Conservation (phyloP, 768 basidiomycete species). For the Agaricus bisporus region DNA sequence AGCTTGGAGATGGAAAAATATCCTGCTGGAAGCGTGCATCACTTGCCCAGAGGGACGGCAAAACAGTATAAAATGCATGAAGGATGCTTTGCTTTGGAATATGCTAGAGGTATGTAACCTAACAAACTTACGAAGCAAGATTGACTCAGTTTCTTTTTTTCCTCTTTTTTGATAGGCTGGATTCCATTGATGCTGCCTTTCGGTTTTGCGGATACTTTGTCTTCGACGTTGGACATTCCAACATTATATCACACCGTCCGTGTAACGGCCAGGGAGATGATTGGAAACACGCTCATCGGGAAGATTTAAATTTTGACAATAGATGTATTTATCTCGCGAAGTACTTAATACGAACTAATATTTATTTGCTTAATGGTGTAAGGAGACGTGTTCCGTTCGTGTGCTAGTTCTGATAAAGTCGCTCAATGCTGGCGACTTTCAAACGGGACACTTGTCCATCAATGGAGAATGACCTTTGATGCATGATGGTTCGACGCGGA, state of each 20-base stretch:
- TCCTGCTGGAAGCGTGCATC: slow-evolving; percentile 76
- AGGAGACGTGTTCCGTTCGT: too few relatives aligned
- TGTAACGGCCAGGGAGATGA: slow-evolving; percentile 80
- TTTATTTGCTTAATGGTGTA: too few relatives aligned
- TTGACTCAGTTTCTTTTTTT: not conserved
- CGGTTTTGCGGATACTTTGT: slow-evolving; percentile 78
- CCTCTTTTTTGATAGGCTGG: slow-evolving; percentile 61
- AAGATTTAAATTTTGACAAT: slow-evolving; percentile 57
- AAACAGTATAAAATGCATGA: slow-evolving; percentile 99
- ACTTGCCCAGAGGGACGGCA: slow-evolving; percentile 72
- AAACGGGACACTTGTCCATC: too few relatives aligned
- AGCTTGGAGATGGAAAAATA: slow-evolving; percentile 83
- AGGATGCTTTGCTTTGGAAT: slow-evolving; percentile 94
- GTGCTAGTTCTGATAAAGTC: too few relatives aligned
- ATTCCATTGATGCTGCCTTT: slow-evolving; percentile 96
- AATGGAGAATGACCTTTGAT: too few relatives aligned
- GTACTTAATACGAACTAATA: not conserved
- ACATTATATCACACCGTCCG: slow-evolving; percentile 74
- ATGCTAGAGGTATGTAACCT: slow-evolving; percentile 69
- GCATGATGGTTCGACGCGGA: too few relatives aligned
- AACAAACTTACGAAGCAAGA: not conserved
- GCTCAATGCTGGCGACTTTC: too few relatives aligned
- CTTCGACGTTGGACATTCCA: slow-evolving; percentile 84
- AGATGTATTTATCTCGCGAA: not conserved
- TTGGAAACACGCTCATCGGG: slow-evolving; percentile 72